phyloP scores from a whole-genome alignment of 2,329 filamentous ascomycete genomes.

The Chrysoporthe cubensis region DNA sequence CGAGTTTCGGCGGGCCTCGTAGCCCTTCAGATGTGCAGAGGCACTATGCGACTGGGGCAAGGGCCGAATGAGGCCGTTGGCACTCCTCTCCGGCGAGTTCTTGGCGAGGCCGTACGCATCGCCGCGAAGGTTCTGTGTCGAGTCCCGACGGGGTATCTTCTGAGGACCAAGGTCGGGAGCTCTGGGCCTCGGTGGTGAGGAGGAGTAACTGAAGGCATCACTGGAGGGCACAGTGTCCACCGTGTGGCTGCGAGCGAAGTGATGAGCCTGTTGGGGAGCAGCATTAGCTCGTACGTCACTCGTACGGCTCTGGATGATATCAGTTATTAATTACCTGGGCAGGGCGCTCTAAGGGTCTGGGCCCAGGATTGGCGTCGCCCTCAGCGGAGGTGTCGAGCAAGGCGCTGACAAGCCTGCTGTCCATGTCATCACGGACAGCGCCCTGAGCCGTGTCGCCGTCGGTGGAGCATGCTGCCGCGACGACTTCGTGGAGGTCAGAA shows the following conservation, averaged over 20 bases:
- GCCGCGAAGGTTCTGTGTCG: conserved; percentile 5
- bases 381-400: conserved; percentile 23
- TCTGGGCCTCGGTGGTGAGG: conserved; percentile 5
- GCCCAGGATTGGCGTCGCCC: conserved; percentile 1
- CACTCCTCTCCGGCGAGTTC: conserved; percentile 10
- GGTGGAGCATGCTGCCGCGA: background rate
- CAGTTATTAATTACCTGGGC: background rate
- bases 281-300: background rate
- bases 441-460: background rate
- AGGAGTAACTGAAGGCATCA: background rate
- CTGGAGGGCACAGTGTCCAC: conserved; percentile 12
- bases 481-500: conserved; percentile 10
- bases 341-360: background rate
- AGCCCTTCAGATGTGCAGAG: conserved; percentile 11
- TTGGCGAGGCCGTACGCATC: background rate
- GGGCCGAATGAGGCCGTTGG: conserved; percentile 19
- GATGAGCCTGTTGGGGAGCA: background rate
- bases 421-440: background rate
- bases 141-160: conserved; percentile 17
- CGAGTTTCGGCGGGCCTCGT: background rate
- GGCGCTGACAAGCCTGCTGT: conserved; percentile 23
- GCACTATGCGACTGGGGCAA: conserved; percentile 15
- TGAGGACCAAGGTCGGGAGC: background rate
- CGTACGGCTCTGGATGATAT: background rate
- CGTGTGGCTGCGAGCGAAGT: conserved; percentile 20